A percentile compares a stretch with the other conserved stretches of the same genome.
These are phyloP conservation scores for Hirsutella thompsonii DNA, from an alignment of 2,329 filamentous ascomycete genomes.

Conservation along the genomic window DNA sequence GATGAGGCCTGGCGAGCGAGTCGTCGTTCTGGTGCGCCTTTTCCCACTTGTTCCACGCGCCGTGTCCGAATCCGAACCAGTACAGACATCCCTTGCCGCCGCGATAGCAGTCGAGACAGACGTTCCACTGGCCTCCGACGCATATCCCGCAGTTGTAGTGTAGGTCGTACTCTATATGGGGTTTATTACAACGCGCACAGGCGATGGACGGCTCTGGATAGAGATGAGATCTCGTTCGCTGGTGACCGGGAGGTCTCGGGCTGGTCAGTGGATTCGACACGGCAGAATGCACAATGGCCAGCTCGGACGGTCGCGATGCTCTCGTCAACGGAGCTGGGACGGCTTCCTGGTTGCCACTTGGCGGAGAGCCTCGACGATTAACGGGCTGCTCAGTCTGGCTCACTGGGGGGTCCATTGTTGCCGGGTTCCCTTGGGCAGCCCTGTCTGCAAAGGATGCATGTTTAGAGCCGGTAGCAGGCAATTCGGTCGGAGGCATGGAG, in stretches of 20 bases:
- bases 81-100: slow-evolving; percentile 63
- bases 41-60: slow-evolving; percentile 57
- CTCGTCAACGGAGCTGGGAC: slow-evolving; percentile 10
- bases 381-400: too few relatives aligned
- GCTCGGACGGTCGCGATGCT: slow-evolving; percentile 23
- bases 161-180: slow-evolving; percentile 70
- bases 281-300: slow-evolving; percentile 22
- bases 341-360: slow-evolving; percentile 8
- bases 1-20: slow-evolving; percentile 37
- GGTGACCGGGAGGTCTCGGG: slow-evolving; percentile 20
- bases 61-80: slow-evolving; percentile 79
- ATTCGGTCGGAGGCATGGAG: slow-evolving; percentile 11
- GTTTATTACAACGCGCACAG: slow-evolving; percentile 58
- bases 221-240: slow-evolving; percentile 32
- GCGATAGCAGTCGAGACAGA: slow-evolving; percentile 75
- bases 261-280: slow-evolving; percentile 18
- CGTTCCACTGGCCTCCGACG: slow-evolving; percentile 56
- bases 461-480: slow-evolving; percentile 7
- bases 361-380: too few relatives aligned
- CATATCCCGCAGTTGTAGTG: slow-evolving; percentile 75
- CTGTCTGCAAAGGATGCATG: slow-evolving; percentile 25
- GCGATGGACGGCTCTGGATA: slow-evolving; percentile 60
- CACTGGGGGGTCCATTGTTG: neutral
- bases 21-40: slow-evolving; percentile 26
- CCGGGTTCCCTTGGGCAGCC: slow-evolving; percentile 13